phyloP scores from a whole-genome alignment of 345 rosid genomes.

The Geranium brycei region DNA sequence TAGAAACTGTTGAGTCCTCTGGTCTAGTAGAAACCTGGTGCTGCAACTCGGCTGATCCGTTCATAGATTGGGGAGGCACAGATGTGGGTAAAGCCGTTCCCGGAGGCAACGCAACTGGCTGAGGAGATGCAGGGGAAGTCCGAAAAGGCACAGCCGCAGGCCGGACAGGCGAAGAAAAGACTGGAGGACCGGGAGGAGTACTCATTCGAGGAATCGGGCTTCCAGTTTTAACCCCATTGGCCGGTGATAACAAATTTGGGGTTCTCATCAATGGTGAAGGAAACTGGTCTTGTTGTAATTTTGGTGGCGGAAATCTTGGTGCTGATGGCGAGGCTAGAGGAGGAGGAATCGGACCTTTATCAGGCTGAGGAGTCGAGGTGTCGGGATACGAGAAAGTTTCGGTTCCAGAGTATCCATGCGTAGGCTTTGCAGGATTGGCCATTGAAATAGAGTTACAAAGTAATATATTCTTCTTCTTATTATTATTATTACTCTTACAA shows the following conservation, averaged over 20 bases:
- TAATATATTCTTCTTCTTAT: neutral
- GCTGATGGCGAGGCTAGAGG: conserved; percentile 34
- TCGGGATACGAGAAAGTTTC: conserved; percentile 29
- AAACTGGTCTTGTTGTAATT: conserved; percentile 44
- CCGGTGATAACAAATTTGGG: conserved; percentile 42
- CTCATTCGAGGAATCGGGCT: conserved; percentile 66
- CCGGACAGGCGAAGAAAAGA: conserved; percentile 72
- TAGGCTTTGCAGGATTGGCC: conserved; percentile 49
- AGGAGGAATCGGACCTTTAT: conserved; percentile 30
- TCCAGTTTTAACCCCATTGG: conserved; percentile 51
- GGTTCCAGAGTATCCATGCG: conserved; percentile 33
- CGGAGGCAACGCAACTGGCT: conserved; percentile 69
- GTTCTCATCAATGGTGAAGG: conserved; percentile 40
- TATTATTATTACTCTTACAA: neutral
- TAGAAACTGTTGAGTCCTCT: conserved; percentile 33
- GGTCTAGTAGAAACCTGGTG: conserved; percentile 37
- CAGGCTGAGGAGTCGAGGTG: conserved; percentile 29
- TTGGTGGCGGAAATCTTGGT: conserved; percentile 58
- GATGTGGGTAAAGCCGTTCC: conserved; percentile 69
- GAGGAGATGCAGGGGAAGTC: conserved; percentile 83
- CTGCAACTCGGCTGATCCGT: conserved; percentile 47
- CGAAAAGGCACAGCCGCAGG: conserved; percentile 95
- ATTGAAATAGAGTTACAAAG: conserved; percentile 20
- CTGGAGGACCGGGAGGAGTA: conserved; percentile 91
- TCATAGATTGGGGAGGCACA: conserved; percentile 59